phyloP scores from a whole-genome alignment of 768 basidiomycete species.

The Amanita brunnescens region DNA sequence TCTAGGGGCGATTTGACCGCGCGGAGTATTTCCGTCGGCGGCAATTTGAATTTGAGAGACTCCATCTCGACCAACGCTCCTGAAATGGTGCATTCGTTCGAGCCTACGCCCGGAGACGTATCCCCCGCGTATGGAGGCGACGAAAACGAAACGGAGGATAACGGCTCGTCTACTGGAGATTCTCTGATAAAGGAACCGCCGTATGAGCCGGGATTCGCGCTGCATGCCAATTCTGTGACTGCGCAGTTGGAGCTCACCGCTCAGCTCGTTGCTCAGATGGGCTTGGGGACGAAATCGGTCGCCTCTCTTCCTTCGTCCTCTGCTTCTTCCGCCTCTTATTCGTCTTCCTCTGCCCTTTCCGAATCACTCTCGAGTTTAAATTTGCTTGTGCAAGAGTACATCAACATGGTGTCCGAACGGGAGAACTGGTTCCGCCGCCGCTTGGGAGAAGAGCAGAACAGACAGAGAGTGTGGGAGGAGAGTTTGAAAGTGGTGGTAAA shows the following conservation, averaged over 20 bases:
- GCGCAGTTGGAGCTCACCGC: constrained; percentile 75
- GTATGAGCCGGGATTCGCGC: constrained; percentile 46
- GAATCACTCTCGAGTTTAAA: constrained; percentile 53
- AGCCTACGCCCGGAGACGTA: neutral
- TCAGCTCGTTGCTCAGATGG: constrained; percentile 49
- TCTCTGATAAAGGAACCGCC: constrained; percentile 45
- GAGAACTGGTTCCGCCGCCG: constrained; percentile 72
- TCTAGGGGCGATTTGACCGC: neutral
- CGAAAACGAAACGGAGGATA: constrained; percentile 33
- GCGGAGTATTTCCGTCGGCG: neutral
- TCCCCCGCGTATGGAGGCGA: too few relatives aligned
- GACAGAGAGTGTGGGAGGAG: constrained; percentile 80
- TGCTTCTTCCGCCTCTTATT: neutral
- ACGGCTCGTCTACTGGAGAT: constrained; percentile 8
- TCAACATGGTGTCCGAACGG: constrained; percentile 62
- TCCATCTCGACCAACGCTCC: neutral
- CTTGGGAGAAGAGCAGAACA: constrained; percentile 53
- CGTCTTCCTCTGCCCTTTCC: constrained; percentile 33
- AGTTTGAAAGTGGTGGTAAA: constrained; percentile 78
- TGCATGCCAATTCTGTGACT: constrained; percentile 59
- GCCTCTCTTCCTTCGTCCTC: neutral
- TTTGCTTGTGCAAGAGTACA: constrained; percentile 55
- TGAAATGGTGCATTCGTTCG: neutral
- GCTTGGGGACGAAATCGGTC: constrained; percentile 20
- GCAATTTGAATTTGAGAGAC: neutral